These are phyloP conservation scores for Lanmaoa rubissima DNA, from an alignment of 768 basidiomycete species.

Conservation along the genomic window DNA sequence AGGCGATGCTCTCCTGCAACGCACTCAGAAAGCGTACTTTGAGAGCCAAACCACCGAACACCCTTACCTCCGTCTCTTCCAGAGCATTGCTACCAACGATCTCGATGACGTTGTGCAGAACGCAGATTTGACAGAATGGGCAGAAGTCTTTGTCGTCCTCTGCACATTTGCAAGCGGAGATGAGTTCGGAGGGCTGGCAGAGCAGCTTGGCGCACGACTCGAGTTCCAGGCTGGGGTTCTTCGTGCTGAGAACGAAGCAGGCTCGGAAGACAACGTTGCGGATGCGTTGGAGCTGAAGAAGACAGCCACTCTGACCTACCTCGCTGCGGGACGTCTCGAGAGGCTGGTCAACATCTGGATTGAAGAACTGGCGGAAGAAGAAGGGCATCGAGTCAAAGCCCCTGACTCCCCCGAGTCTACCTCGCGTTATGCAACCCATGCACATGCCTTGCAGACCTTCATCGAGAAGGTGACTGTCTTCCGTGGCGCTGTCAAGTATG, in stretches of 20 bases:
- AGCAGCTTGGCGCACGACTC: slow-evolving; percentile 87
- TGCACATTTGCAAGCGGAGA: slow-evolving; percentile 89
- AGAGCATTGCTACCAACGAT: slow-evolving; percentile 90
- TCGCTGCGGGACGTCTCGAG: slow-evolving; percentile 88
- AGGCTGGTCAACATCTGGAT: slow-evolving; percentile 88
- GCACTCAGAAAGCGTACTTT: slow-evolving; percentile 93
- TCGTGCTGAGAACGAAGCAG: slow-evolving; percentile 47
- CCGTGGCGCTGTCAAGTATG: slow-evolving; percentile 78
- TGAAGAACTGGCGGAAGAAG: slow-evolving; percentile 87
- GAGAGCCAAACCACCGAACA: slow-evolving; percentile 69
- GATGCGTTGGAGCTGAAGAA: slow-evolving; percentile 56
- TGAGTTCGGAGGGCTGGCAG: slow-evolving; percentile 84
- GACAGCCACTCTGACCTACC: slow-evolving; percentile 89
- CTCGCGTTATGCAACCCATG: slow-evolving; percentile 76
- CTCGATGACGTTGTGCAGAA: slow-evolving; percentile 94
- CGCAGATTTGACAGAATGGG: slow-evolving; percentile 92
- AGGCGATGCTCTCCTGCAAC: slow-evolving; percentile 79
- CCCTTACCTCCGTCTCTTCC: slow-evolving; percentile 92
- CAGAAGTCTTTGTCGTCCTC: slow-evolving; percentile 92
- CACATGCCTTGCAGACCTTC: slow-evolving; percentile 86
- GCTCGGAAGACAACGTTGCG: slow-evolving; percentile 36
- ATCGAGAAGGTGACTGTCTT: slow-evolving; percentile 97
- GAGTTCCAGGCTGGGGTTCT: slow-evolving; percentile 78
- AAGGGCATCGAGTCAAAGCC: slow-evolving; percentile 47
- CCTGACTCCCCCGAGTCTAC: slow-evolving; percentile 39